Base-by-base conservation (phyloP, 2,329 filamentous ascomycete genomes). In the Fonsecaea nubica region DNA sequence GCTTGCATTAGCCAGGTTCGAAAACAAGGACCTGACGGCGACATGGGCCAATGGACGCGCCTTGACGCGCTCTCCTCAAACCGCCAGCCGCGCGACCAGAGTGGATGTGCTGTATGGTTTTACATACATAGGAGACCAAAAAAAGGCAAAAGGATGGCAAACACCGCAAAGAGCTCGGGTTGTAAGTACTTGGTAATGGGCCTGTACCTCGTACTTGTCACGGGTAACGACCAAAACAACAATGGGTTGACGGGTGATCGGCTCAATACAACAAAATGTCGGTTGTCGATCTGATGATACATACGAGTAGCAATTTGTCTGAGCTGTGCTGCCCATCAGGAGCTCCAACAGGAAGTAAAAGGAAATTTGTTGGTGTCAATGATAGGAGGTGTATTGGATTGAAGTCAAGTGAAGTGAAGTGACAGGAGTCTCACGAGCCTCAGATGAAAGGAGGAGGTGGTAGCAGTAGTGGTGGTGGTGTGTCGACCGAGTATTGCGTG, bases 1-100 rank as follows among this genome's bases (percentile, higher is more conserved):
- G 68, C 65, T 70, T 70, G 68, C 68, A 70, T 70, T 70, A 70
- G 68, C 57, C 63, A 58, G 59, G 42, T 58, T 40, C 50, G 54
- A 68, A 70, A 70, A 65, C 68, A 70, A 63, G 68, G 64, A 70
- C 65, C 64, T 68, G 65, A 53, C 59, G 54, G 58, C 54, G 55
- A 57, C n/a, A 21, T 38, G 55, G 56, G 35, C 65, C 68, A 67
- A 70, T 68, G 42, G 65, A 70, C 68, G 68, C 68, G 68, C 63
- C 68, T 42, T 64, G 60, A 69, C 65, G 63, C 68, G 68, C 65
- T 66, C 56, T 66, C 63, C 64, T n/a, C 38, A 62, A 63, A 64
- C 60, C 68, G 52, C 68, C 65, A 58, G 60, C 65, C 68, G 61
- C 68, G 68, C 65, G 68, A 70, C 63, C 65, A 66, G 53, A 56